Conservation (phyloP, 2,329 filamentous ascomycete species). For the Cordyceps farinosa region DNA sequence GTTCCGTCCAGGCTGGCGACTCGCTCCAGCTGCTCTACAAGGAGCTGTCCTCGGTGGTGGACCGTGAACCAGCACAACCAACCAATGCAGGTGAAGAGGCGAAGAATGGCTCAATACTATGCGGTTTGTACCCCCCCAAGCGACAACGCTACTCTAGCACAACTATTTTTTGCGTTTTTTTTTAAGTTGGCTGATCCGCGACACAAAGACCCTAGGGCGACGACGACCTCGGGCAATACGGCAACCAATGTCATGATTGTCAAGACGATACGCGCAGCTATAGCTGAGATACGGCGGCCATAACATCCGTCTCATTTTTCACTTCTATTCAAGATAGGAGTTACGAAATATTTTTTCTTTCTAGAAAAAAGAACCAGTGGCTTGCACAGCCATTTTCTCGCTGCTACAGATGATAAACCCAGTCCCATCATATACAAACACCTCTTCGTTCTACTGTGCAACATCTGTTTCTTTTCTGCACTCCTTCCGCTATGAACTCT, state of each 20-base stretch:
- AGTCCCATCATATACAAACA: too few species aligned
- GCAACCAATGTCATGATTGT: conserved; percentile 32
- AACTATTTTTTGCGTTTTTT: too few species aligned
- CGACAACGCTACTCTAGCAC: too few species aligned
- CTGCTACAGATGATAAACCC: too few species aligned
- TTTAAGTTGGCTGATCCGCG: background rate
- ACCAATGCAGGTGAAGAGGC: background rate
- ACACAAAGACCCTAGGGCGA: conserved; percentile 7
- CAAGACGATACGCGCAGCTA: conserved; percentile 30
- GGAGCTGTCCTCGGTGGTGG: conserved; percentile 12
- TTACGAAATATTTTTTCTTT: too few species aligned
- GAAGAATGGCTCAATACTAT: background rate
- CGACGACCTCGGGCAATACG: conserved; percentile 6
- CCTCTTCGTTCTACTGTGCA: too few species aligned
- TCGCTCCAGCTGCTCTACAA: background rate
- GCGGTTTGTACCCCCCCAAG: background rate
- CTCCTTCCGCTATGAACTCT: too few species aligned
- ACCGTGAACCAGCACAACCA: conserved; percentile 2
- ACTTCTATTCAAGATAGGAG: too few species aligned
- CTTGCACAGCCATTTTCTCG: background rate
- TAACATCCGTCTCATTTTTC: background rate
- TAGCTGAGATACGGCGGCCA: conserved; percentile 25
- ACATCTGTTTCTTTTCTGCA: too few species aligned
- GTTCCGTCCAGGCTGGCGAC: background rate
- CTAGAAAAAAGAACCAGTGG: too few species aligned